phyloP scores from a whole-genome alignment of 805 yeast genomes.

The Hanseniaspora thailandica region DNA sequence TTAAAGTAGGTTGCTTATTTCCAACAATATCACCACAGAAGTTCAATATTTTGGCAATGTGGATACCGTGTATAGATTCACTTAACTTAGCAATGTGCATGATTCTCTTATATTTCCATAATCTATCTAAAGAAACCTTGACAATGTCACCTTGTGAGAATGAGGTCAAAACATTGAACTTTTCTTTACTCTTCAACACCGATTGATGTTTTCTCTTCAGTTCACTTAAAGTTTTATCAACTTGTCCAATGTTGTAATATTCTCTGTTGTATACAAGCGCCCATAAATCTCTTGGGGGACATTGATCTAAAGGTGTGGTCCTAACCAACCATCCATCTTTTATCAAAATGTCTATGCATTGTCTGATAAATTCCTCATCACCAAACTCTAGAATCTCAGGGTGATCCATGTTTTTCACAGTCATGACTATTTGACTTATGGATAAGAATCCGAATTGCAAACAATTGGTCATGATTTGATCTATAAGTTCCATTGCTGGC shows the following conservation, averaged over 20 bases:
- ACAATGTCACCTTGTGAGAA: constrained; percentile 26
- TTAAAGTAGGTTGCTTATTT: constrained; percentile 15
- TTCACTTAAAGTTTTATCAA: constrained; percentile 37
- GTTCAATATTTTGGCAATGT: constrained; percentile 52
- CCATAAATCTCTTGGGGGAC: constrained; percentile 33
- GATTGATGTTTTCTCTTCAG: constrained; percentile 49
- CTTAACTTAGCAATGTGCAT: constrained; percentile 52
- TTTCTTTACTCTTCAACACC: constrained; percentile 36
- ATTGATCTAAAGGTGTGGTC: constrained; percentile 30
- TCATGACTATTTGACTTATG: constrained; percentile 12
- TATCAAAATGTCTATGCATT: constrained; percentile 27
- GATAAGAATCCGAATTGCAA: constrained; percentile 11
- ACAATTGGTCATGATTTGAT: constrained; percentile 12
- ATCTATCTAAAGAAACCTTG: constrained; percentile 48
- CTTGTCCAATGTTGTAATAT: constrained; percentile 30
- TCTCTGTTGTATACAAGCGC: constrained; percentile 33
- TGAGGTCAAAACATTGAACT: constrained; percentile 30
- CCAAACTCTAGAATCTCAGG: background rate
- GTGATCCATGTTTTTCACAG: background rate
- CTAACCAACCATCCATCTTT: constrained; percentile 42
- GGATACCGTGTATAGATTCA: constrained; percentile 31
- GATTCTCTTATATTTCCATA: constrained; percentile 54
- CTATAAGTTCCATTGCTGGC: constrained; percentile 18
- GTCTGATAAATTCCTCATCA: constrained; percentile 18
- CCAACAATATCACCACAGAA: constrained; percentile 17